Base-by-base conservation (phyloP, 2,329 filamentous ascomycete species). In the Aspergillus candidus region DNA sequence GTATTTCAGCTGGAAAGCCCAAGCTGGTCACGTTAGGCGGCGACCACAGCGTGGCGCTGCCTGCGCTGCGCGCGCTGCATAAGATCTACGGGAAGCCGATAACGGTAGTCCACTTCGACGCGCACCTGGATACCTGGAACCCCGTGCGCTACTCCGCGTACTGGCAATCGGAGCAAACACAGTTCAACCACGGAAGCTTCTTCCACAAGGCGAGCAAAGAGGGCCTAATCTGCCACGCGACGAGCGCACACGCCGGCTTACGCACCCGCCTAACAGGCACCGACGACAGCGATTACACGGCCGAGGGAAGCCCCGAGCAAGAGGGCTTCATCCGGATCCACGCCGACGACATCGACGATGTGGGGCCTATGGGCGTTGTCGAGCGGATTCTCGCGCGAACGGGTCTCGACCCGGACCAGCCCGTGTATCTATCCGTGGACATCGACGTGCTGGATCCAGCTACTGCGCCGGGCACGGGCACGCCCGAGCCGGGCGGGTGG, bases 401-500 rank as follows among this genome's bases (percentile, higher is more conserved):
- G 4, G 88, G 87, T 1, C 52, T 69, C 15, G 62, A 66, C 32
- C 81, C 78, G 0, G 79, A 87, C 51, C 80, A 79, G 52, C 88
- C 87, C 0, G 87, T 94, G 1, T 94, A 94, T 60, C 71, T 94
- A 8, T 85, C 79, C 31, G 78, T 91, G 12, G 86, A 91, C 59
- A 90, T 90, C 53, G 86, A 91, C 63, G 85, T 90, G 0, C 72
- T 91, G 37, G 86, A 91, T 62, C 86, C 86, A 0, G 83, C 78
- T 29, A 70, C 81, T 6, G 68, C 69, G 0, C 87, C 88, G 0
- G 87, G 84, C 2, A 94, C 88, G 0, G 90, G 89, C 1, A 95
- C 89, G 0, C 89, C 89, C 0, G 89, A 94, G 71, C 85, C 88
- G 0, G 89, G 90, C 45, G 89, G 89, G 32, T 95, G 89, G 89